Evolutionary conservation across 2,329 filamentous ascomycete genomes (phyloP).

Genomic region (Diaporthe citrichinensis): DNA sequence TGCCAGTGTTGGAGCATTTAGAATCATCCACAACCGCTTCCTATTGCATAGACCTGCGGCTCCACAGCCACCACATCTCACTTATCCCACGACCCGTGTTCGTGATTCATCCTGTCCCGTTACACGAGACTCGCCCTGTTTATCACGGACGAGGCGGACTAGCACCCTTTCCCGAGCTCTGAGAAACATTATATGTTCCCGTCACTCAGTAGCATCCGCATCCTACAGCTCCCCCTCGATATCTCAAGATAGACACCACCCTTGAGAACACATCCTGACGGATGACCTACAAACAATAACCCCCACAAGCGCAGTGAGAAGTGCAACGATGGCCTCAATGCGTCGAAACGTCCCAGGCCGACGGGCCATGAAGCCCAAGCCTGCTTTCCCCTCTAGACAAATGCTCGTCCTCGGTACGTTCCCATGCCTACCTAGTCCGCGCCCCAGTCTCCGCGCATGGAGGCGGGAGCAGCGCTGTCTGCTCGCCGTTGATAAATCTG

Average conservation of each 20-base stretch:
- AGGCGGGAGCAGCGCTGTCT: not conserved
- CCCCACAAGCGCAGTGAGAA: constrained; percentile 32
- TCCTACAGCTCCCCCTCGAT: not conserved
- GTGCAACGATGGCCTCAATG: constrained; percentile 34
- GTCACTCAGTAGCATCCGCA: constrained; percentile 25
- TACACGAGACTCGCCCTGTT: constrained; percentile 42
- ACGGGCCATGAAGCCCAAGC: constrained; percentile 46
- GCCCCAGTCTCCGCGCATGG: not conserved
- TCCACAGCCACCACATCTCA: constrained; percentile 40
- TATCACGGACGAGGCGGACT: constrained; percentile 39
- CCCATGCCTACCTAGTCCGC: not conserved
- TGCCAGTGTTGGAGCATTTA: constrained; percentile 40
- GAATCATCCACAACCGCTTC: constrained; percentile 35
- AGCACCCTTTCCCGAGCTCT: constrained; percentile 26
- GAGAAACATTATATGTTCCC: constrained; percentile 41
- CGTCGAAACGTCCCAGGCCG: constrained; percentile 33
- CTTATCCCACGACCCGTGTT: constrained; percentile 33
- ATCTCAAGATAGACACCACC: constrained; percentile 22
- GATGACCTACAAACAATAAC: constrained; percentile 33
- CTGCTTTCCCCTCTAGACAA: constrained; percentile 59
- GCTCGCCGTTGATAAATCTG: not conserved
- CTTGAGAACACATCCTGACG: constrained; percentile 29
- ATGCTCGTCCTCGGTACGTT: constrained; percentile 67
- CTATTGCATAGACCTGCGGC: constrained; percentile 40
- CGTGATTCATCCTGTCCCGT: constrained; percentile 36